Conservation (phyloP, 306 rosid species). For the Quercus aquifolioides region DNA sequence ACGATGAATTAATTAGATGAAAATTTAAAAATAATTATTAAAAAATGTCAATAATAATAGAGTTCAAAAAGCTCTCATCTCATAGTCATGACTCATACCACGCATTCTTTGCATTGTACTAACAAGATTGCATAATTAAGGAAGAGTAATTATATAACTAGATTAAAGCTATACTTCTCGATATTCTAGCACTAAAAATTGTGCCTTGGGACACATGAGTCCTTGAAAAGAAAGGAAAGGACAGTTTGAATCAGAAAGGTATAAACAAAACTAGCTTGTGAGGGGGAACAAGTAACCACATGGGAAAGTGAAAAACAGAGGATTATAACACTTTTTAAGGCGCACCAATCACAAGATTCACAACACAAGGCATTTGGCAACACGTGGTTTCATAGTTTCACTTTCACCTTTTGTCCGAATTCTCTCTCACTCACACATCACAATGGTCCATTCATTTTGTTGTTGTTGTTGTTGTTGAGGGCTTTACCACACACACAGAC, state of each 20-base stretch:
- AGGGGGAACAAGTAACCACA: not conserved
- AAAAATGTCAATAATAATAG: too few species aligned
- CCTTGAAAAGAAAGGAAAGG: not conserved
- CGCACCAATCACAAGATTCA: not conserved
- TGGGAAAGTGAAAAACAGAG: not conserved
- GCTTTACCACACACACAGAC: not conserved
- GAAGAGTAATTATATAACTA: too few species aligned
- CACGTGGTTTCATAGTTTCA: conserved; percentile 10
- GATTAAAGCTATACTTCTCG: too few species aligned
- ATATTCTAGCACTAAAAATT: not conserved
- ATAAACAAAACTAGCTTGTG: too few species aligned
- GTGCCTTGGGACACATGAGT: not conserved
- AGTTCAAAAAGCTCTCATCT: too few species aligned
- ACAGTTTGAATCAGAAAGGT: not conserved
- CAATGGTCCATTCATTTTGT: not conserved
- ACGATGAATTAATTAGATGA: accelerated
- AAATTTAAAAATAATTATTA: too few species aligned
- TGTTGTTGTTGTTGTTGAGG: not conserved
- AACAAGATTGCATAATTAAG: too few species aligned
- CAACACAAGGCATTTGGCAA: not conserved
- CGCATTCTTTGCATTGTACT: too few species aligned
- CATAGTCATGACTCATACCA: too few species aligned
- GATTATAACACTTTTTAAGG: conserved; percentile 16
- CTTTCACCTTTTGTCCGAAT: conserved; percentile 6
- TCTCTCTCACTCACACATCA: not conserved